Evolutionary conservation across 495 filamentous ascomycete genomes (phyloP), one percentile per base, ranked within the genome.

Genomic region (Xylaria curta): DNA sequence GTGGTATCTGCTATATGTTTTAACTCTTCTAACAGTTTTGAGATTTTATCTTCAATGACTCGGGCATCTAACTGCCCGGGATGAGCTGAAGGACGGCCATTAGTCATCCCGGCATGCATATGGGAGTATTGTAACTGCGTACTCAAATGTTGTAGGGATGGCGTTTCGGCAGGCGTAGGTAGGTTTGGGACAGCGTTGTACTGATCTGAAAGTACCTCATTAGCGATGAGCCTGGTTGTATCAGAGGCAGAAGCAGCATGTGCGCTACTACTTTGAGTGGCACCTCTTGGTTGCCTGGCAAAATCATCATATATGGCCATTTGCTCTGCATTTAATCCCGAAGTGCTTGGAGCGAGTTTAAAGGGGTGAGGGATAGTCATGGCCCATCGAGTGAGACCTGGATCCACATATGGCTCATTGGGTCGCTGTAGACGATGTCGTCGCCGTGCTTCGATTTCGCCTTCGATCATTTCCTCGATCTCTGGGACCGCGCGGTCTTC

Each of bases 241-340:
- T 88, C 87, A 15, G 87, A 88, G 3, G 81, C 75, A 4, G 86
- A 83, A 7, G 85, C 76, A 3, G 79, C 79, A 69, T 88, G 87
- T 10, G 80, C 72, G 15, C 71, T 65, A 21, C 73, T 72, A 46
- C 69, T 64, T 49, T 81, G 75, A 28, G 79, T 75, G 1, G 89
- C 83, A 19, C 86, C 87, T 38, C 93, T 89, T 12, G 91, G 88
- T 77, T 95, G 93, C 54, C 94, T 87, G 6, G 92, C 93, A 80
- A 99, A 99, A 56, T 97, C 94, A 72, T 97, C 93, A 74, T 98
- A 99, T 54, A 99, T 95, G 17, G 92, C 92, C 84, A 98, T 88
- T 78, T 99, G 96, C 74, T 97, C 93, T 60, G 91, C 86, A 74
- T 97, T 98, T 40, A 99, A 84, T 8, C 97, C 96, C 19, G 79